Conservation (phyloP, 2,329 filamentous ascomycete species). For the Cryoendolithus antarcticus region DNA sequence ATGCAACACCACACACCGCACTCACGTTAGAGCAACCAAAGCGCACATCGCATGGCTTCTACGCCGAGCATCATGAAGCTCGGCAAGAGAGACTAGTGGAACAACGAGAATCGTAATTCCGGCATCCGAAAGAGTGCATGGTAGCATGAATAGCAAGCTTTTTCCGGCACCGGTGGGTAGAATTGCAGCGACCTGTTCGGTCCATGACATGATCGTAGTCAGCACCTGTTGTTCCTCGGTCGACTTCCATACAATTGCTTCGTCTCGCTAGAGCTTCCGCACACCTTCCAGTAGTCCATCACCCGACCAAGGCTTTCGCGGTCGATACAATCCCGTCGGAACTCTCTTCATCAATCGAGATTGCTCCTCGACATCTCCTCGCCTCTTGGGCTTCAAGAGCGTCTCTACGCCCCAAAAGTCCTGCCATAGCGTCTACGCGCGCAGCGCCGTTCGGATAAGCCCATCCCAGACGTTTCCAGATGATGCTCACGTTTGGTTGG, state of each 20-base stretch:
- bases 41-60: no score
- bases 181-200: conserved; percentile 6
- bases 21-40: no score
- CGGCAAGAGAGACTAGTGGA: conserved; percentile 15
- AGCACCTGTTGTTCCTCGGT: conserved; percentile 11
- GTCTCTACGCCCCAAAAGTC: conserved; percentile 7
- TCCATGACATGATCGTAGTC: conserved; percentile 12
- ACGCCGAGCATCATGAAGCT: no score
- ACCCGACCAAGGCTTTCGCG: conserved; percentile 5
- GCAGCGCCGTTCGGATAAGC: conserved; percentile 3
- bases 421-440: conserved; percentile 7
- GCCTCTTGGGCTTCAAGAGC: conserved; percentile 3
- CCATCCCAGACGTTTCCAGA: conserved; percentile 9
- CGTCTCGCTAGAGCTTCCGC: conserved; percentile 3
- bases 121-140: conserved; percentile 6
- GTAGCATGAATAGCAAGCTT: conserved; percentile 20
- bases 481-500: conserved; percentile 5
- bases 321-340: conserved; percentile 5
- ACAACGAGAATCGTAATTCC: conserved; percentile 14
- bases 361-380: background rate
- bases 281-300: conserved; percentile 2
- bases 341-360: conserved; percentile 5
- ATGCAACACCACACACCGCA: no score
- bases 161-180: conserved; percentile 18
- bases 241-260: conserved; percentile 2